Evolutionary conservation across 805 yeast genomes (phyloP), one percentile per base, ranked within the genome.

Genomic region (Myxozyma nipponensis): DNA sequence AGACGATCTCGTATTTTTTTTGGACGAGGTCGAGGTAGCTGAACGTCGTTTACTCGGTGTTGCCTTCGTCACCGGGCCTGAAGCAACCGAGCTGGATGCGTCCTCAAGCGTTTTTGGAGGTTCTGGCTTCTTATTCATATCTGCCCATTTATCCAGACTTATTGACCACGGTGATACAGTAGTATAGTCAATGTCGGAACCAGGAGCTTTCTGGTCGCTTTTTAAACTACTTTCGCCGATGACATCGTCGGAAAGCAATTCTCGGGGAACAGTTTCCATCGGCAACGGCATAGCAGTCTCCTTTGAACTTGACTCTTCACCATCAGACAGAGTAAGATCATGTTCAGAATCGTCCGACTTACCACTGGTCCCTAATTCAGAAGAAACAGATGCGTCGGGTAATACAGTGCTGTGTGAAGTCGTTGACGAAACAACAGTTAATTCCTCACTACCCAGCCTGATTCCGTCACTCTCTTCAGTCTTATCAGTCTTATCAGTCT

Each of bases 121-220:
- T 13, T 26, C 26, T 32, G 36, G 37, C 15, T 54, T 43, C 40
- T 44, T 52, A 35, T 54, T 52, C 28, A 41, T 30, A 30, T 54
- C 56, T 9, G 58, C 58, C 58, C 58, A 54, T n/a, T 39, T 30
- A 23, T 54, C 58, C 4, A 54, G 52, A 24, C 52, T 43, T 22
- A 54, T 54, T 32, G 50, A 38, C 56, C 56, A 54, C 1, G 58
- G 56, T 4, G 49, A 46, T n/a, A 54, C 39, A 3, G 43, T 26
- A 7, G 58, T 37, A 24, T 50, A 54, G 37, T 54, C 58, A 26
- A 54, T 48, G n/a, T 46, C 40, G 4, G 36, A 15, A 15, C 42
- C 23, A 43, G 22, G 46, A n/a, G 48, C 42, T 26, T 39, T 28
- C 7, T 28, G n/a, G n/a, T n/a, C n/a, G n/a, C n/a, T n/a, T n/a